Base-by-base conservation (phyloP, 441 rosid species). In the Aleurites moluccanus region DNA sequence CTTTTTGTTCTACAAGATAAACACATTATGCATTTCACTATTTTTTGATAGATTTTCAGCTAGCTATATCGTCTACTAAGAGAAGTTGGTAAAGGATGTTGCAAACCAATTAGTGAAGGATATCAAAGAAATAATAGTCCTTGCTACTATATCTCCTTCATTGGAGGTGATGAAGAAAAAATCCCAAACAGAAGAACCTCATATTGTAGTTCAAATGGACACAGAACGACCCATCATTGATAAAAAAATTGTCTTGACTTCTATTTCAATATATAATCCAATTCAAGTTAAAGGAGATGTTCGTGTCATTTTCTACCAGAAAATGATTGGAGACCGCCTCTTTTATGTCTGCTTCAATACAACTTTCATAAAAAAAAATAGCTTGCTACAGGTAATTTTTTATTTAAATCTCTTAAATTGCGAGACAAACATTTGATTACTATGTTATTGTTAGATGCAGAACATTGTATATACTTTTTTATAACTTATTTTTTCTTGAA, bases 281-380 rank as follows among this genome's bases (percentile, higher is more conserved):
- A 80, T 89, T 20, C 79, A 92, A 94, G 91, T 93, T 2, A 86
- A 78, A 8, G 97, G 94, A 57, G 98, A 94, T 57, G 82, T 90
- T 15, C 88, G 96, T 13, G 84, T 94, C 55, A 89, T 89, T 80
- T 94, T 94, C 87, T 92, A 92, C 79, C 85, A 89, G 77, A 94
- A 94, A 76, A 88, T 90, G 96, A 84, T 86, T 3, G 98, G 97
- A 74, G 87, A 89, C 25, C 94, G 94, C 18, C 88, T 94, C 57
- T 94, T 94, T 78, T 94, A 92, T 45, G 89, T 85, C 53, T 94
- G 98, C 80, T 94, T 94, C 84, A 92, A 92, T 65, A 91, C 97
- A n/a, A 84, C 94, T 76, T 94, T 94, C 86, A 88, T 94, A n/a
- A 85, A 82, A n/a, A 85, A 82, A 69, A 88, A 86, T 64, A 73